Conservation (phyloP, 352 stramenopile species). For the Phytophthora syringae region DNA sequence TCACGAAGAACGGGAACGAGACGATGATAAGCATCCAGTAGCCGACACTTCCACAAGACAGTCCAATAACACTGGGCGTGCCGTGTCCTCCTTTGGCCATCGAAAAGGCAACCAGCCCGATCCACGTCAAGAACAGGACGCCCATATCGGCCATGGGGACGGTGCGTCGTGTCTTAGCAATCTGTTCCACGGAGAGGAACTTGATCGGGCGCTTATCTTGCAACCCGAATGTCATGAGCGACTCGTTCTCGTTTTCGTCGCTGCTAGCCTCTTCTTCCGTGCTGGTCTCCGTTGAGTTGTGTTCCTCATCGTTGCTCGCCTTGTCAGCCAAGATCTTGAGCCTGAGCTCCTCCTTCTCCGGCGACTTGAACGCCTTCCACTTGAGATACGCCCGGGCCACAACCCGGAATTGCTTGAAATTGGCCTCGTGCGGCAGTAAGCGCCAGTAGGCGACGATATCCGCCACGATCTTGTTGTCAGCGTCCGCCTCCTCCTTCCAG, state of each 20-base stretch:
- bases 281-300: slow-evolving; percentile 38
- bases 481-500: slow-evolving; percentile 64
- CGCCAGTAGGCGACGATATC: slow-evolving; percentile 75
- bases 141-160: slow-evolving; percentile 68
- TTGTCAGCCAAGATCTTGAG: slow-evolving; percentile 48
- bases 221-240: slow-evolving; percentile 53
- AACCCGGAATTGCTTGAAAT: slow-evolving; percentile 74
- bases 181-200: slow-evolving; percentile 53
- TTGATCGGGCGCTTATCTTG: slow-evolving; percentile 44
- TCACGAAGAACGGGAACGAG: slow-evolving; percentile 77
- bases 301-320: slow-evolving; percentile 32
- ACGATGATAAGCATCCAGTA: slow-evolving; percentile 73
- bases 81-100: slow-evolving; percentile 83
- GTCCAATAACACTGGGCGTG: slow-evolving; percentile 71
- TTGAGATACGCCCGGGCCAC: slow-evolving; percentile 76
- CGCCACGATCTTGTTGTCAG: slow-evolving; percentile 51
- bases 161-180: slow-evolving; percentile 54
- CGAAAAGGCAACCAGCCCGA: slow-evolving; percentile 79
- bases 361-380: slow-evolving; percentile 73
- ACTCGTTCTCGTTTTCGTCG: slow-evolving; percentile 63
- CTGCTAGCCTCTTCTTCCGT: slow-evolving; percentile 49
- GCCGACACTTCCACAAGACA: slow-evolving; percentile 65
- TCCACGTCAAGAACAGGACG: slow-evolving; percentile 81
- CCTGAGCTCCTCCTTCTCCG: slow-evolving; percentile 31
- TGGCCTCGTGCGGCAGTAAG: slow-evolving; percentile 65